These are phyloP conservation scores for Cryptococcus maquisensis DNA, from an alignment of 1,284 basidiomycete genomes.

Conservation along the genomic window DNA sequence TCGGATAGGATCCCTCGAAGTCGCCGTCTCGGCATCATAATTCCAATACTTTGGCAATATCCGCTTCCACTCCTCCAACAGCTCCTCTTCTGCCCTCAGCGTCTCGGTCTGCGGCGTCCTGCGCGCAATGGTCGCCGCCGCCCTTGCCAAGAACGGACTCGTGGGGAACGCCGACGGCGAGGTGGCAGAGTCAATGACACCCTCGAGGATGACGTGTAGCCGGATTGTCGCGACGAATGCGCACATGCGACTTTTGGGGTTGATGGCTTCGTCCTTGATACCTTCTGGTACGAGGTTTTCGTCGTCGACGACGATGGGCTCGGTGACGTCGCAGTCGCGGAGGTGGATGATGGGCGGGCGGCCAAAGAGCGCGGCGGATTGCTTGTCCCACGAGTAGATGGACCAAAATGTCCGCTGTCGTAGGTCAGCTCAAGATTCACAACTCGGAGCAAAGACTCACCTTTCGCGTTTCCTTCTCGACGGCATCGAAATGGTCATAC, in stretches of 20 bases:
- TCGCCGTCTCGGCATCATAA: constrained; percentile 71
- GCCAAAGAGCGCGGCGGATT: constrained; percentile 71
- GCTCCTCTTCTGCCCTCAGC: constrained; percentile 68
- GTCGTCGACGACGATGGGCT: constrained; percentile 78
- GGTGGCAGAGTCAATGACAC: constrained; percentile 54
- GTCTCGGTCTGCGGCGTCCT: constrained; percentile 54
- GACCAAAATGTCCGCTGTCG: constrained; percentile 77
- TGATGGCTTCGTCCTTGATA: constrained; percentile 62
- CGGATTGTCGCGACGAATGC: constrained; percentile 72
- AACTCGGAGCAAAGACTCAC: constrained; percentile 18
- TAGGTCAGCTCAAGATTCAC: neutral
- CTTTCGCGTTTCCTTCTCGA: constrained; percentile 81
- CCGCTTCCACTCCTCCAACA: constrained; percentile 71
- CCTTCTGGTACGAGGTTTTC: constrained; percentile 74
- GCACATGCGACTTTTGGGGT: constrained; percentile 67
- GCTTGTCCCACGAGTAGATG: constrained; percentile 90
- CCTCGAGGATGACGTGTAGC: constrained; percentile 75
- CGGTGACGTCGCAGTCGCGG: constrained; percentile 78
- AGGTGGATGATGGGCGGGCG: constrained; percentile 76
- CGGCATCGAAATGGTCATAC: constrained; percentile 81
- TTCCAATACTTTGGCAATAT: constrained; percentile 71
- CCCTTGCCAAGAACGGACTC: constrained; percentile 48
- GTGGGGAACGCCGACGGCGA: constrained; percentile 45
- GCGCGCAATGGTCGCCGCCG: constrained; percentile 46
- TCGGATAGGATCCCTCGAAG: constrained; percentile 77